phyloP scores from a whole-genome alignment of 352 stramenopile genomes.

The Globisporangium cylindrosporum region DNA sequence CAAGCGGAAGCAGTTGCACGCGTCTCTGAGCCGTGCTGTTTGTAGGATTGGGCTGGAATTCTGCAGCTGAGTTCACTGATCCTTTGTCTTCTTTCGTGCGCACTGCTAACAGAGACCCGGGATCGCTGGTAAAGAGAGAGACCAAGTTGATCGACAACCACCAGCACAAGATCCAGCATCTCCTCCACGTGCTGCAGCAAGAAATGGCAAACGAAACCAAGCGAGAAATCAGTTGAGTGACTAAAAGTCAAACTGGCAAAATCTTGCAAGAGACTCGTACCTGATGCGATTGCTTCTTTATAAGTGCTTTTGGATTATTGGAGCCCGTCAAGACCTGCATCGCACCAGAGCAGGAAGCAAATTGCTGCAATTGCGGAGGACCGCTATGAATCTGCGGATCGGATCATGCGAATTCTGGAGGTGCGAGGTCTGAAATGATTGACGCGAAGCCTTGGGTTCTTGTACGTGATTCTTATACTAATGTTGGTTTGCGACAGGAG shows the following conservation, averaged over 20 bases:
- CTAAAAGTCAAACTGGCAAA: background rate
- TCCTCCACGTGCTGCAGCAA: constrained; percentile 52
- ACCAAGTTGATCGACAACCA: constrained; percentile 41
- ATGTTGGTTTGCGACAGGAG: constrained; percentile 22
- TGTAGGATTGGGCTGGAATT: background rate
- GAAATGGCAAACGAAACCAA: constrained; percentile 59
- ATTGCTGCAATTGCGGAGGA: constrained; percentile 46
- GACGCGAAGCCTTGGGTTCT: background rate
- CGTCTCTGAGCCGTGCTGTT: constrained; percentile 10
- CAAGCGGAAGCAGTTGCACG: constrained; percentile 6
- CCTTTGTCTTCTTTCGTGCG: background rate
- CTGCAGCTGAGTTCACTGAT: background rate
- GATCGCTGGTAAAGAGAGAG: constrained; percentile 16
- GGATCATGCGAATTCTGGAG: constrained; percentile 79
- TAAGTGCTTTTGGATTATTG: constrained; percentile 25
- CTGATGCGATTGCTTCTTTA: background rate
- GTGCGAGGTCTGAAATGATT: constrained; percentile 17
- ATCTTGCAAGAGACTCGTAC: background rate
- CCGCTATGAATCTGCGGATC: constrained; percentile 62
- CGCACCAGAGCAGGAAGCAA: constrained; percentile 32
- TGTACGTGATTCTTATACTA: background rate
- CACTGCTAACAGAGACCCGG: background rate
- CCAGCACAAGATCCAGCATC: constrained; percentile 51
- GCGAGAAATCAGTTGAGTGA: constrained; percentile 50
- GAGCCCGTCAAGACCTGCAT: constrained; percentile 18